Evolutionary conservation across 1,284 basidiomycete genomes (phyloP).

Genomic region (Leccinum olivaceoglutinosum): DNA sequence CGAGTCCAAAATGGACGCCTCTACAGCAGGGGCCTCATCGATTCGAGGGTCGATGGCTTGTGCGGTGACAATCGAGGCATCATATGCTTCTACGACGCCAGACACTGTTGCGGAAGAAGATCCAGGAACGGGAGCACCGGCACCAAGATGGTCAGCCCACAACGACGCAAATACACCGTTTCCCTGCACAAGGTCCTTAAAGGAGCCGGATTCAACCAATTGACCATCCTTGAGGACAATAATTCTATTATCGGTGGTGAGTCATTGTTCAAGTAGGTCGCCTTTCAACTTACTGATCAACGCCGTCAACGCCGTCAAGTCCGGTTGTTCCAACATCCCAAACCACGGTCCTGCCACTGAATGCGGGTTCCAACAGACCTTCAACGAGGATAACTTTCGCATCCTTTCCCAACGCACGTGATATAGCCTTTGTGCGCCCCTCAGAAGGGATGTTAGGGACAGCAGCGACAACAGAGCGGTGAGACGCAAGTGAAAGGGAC

Average conservation of each 20-base stretch:
- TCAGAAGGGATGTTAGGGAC: too few relatives aligned
- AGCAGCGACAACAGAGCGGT: slow-evolving; percentile 36
- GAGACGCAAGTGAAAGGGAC: slow-evolving; percentile 75
- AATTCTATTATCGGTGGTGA: slow-evolving; percentile 45
- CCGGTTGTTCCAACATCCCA: too few relatives aligned
- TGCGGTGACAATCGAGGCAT: slow-evolving; percentile 14
- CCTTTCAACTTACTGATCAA: slow-evolving; percentile 50
- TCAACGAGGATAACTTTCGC: too few relatives aligned
- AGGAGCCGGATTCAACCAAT: slow-evolving; percentile 73
- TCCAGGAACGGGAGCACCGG: slow-evolving; percentile 27
- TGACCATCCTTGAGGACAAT: slow-evolving; percentile 78
- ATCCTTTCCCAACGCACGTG: too few relatives aligned
- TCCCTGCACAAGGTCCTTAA: slow-evolving; percentile 63
- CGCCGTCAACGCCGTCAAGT: not conserved
- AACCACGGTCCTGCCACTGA: too few relatives aligned
- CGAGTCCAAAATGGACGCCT: slow-evolving; percentile 14
- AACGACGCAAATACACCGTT: slow-evolving; percentile 73
- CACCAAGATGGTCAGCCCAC: slow-evolving; percentile 73
- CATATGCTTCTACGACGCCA: slow-evolving; percentile 24
- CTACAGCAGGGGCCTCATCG: slow-evolving; percentile 7
- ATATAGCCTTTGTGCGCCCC: too few relatives aligned
- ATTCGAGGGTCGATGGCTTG: slow-evolving; percentile 11
- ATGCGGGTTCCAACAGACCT: too few relatives aligned
- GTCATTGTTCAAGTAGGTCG: not conserved
- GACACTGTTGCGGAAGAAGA: slow-evolving; percentile 21